Evolutionary conservation across 208 protist genomes (phyloP), one percentile per base, ranked within the genome.

Genomic region (Sergeia podlipaevii): DNA sequence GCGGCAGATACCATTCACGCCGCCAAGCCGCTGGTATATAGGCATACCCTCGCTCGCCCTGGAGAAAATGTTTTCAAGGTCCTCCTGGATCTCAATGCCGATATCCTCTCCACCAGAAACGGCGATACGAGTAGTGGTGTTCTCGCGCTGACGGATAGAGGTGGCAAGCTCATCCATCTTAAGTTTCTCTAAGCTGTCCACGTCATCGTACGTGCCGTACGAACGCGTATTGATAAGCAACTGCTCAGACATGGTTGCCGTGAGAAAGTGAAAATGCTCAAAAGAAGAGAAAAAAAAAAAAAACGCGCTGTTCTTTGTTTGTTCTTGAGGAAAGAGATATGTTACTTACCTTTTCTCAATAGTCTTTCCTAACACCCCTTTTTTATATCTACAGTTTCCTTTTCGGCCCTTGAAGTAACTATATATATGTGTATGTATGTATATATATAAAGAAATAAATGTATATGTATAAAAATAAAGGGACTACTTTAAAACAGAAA

Each of bases 1-100:
- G 28, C 49, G 56, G 1, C 67, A 64, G 41, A 91, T 59, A 34
- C 83, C 80, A 18, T 77, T 55, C 17, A 80, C 53, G 13, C 53
- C 60, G 27, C 87, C 83, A 11, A 90, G 67, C 39, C 80, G 21
- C 46, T 85, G 53, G 53, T 73, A 80, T 18, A 72, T 41, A 42
- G 82, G 74, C 62, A 70, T 70, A 3, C 53, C 82, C 53, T 84
- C 74, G 46, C 59, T 74, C 13, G 75, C 78, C 29, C 74, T 70
- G 26, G 47, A 20, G 42, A 90, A 90, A 32, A 90, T 74, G 32
- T 74, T 65, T 52, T 90, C 77, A 2, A 90, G 57, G 0, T 63
- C 26, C 21, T 37, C 41, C 36, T 74, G 69, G 50, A 73, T 73
- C 4, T 29, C 47, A 0, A 33, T 47, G 21, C 70, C 71, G n/a